These are phyloP conservation scores for Phaeophleospora eucalypticola DNA, from an alignment of 2,329 filamentous ascomycete species.

Conservation along the genomic window DNA sequence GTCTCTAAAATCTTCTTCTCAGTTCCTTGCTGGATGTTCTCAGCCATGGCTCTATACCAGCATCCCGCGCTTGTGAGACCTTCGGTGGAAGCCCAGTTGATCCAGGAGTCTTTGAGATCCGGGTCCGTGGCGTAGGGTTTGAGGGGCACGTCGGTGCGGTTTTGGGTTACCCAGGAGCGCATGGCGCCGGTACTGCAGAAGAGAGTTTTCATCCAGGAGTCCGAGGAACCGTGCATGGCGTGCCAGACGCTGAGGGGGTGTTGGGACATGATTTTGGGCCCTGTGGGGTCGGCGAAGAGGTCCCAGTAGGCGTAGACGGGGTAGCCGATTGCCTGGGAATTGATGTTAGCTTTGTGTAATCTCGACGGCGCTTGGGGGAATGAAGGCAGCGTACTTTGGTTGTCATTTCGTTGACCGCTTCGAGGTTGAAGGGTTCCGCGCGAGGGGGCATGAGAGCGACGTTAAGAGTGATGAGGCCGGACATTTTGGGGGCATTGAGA, in stretches of 20 bases:
- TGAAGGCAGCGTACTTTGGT: no score
- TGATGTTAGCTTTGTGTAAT: no score
- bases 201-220: slow-evolving; percentile 30
- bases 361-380: no score
- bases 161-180: slow-evolving; percentile 23
- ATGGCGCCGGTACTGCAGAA: slow-evolving; percentile 38
- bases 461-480: slow-evolving; percentile 42
- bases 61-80: slow-evolving; percentile 35
- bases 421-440: slow-evolving; percentile 36
- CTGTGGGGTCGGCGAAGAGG: slow-evolving; percentile 28
- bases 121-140: slow-evolving; percentile 34
- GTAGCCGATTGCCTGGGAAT: slow-evolving; percentile 38
- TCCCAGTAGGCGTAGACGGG: slow-evolving; percentile 43
- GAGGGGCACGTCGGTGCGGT: slow-evolving; percentile 26
- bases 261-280: slow-evolving; percentile 36
- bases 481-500: slow-evolving; percentile 38
- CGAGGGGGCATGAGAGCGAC: slow-evolving; percentile 40
- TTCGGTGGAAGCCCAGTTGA: slow-evolving; percentile 29
- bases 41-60: slow-evolving; percentile 34
- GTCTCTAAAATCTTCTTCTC: slow-evolving; percentile 16
- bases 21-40: slow-evolving; percentile 25
- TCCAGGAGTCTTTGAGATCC: slow-evolving; percentile 33
- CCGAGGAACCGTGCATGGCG: slow-evolving; percentile 21
- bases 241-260: slow-evolving; percentile 21
- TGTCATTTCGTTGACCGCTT: slow-evolving; percentile 32